Evolutionary conservation across 139 green algal genomes (phyloP), one percentile per base, ranked within the genome.

Genomic region (Chlamydomonas sphaeroides): DNA sequence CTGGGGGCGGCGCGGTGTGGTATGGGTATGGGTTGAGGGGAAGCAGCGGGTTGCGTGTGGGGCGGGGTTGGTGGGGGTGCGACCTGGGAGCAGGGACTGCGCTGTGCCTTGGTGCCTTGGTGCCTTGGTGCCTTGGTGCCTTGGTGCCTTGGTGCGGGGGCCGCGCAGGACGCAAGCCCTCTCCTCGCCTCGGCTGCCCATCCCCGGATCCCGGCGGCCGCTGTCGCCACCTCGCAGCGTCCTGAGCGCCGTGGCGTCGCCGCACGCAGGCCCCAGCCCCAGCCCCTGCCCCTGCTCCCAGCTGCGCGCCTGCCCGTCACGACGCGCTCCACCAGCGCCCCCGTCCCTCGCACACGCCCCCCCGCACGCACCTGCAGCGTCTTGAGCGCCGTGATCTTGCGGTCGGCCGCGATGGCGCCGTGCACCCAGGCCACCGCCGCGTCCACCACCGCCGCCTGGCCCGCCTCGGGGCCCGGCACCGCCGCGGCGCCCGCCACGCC

Each of bases 331-430:
- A 28, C 51, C 32, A 41, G 11, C 62, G 14, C 62, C 32, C 6
- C 32, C 32, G 26, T 26, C 69, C 25, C 18, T 3, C n/a, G n/a
- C n/a, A n/a, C n/a, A 65, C 15, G 1, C 25, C 21, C 32, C 18
- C 14, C 41, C 30, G 35, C 17, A n/a, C 48, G 0, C 59, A 85
- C 89, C 89, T 95, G 92, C 77, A 96, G 84, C 56, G 89, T 87
- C 87, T 95, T 95, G 62, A 96, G 87, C 28, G 89, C 89, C 0
- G 70, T 78, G 32, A 95, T 72, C 72, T 95, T 92, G 57, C 81
- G 78, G 84, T 98, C 95, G 5, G 73, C 88, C 1, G 78, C 85
- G 78, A 98, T 98, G 69, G 93, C 86, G 3, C 77, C 88, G 39
- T 94, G 66, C 51, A 95, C 93, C 86, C 86, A 94, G 6, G 38